Evolutionary conservation across 495 filamentous ascomycete genomes (phyloP).

Genomic region (Aspergillus kassunensis): DNA sequence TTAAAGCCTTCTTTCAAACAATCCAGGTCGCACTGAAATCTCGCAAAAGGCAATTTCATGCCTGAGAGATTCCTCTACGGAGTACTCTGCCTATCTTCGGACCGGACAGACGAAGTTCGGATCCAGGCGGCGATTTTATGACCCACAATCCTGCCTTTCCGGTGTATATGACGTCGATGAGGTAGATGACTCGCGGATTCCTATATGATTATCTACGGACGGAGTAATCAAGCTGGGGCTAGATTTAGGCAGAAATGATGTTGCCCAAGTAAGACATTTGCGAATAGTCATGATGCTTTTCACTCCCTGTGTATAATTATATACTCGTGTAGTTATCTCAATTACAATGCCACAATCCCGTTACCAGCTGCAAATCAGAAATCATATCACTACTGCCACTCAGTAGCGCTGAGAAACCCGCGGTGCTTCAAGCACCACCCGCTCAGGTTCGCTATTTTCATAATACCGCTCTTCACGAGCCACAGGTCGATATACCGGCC

Average conservation of each 20-base stretch:
- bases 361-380: neutral
- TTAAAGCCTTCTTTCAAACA: neutral
- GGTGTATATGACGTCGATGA: slow-evolving; percentile 1
- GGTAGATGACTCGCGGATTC: neutral
- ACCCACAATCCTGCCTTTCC: neutral
- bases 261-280: no score
- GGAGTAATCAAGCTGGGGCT: neutral
- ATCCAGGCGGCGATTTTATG: slow-evolving; percentile 1
- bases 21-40: neutral
- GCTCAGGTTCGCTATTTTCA: slow-evolving; percentile 30
- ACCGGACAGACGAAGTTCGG: neutral
- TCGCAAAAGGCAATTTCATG: neutral
- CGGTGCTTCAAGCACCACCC: slow-evolving; percentile 27
- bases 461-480: slow-evolving; percentile 38
- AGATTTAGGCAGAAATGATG: no score
- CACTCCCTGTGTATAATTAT: neutral
- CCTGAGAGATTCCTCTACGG: neutral
- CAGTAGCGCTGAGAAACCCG: slow-evolving; percentile 29
- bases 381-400: no score
- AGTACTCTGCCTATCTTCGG: neutral
- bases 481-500: slow-evolving; percentile 32
- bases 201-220: neutral
- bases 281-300: neutral
- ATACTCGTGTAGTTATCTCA: neutral
- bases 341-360: neutral